Evolutionary conservation across 2,329 filamentous ascomycete species (phyloP), one percentile per base, ranked within the genome.

Genomic region (Colletotrichum tabaci): DNA sequence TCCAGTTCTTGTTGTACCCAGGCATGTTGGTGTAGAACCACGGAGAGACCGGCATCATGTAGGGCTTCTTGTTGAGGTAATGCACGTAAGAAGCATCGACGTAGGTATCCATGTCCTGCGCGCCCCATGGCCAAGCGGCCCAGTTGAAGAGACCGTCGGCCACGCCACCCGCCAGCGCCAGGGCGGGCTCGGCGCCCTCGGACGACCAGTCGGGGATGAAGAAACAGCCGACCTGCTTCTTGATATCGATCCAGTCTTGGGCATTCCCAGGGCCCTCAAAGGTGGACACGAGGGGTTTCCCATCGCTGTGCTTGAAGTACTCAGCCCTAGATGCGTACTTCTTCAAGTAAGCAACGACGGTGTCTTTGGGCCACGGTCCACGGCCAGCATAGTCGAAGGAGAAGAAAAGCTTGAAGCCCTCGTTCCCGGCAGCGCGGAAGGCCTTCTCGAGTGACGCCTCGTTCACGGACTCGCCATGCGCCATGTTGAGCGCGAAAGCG

Each of bases 11-110:
- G 74, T 79, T 81, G 72, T 83, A 87, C 9, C 82, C 80, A 0
- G 87, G 85, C 5, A 90, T 80, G 66, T 89, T 87, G 53, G 89
- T 90, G 78, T 86, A 90, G 77, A 90, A 90, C 87, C 87, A 89
- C 0, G 88, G 87, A 0, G 85, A 86, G 15, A 88, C 84, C 3
- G 86, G 83, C 85, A 88, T 88, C 84, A 89, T 88, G 68, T 80
- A 82, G 0, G 77, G 67, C 67, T 89, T 87, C 50, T 89, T 89
- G 77, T 85, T 89, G 77, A 77, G 47, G 15, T 47, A 56, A 1
- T 66, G 9, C 12, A 23, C 13, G 46, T 76, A 77, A 1, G 67
- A 74, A 18, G 72, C 73, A 26, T 77, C 76, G 13, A 57, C 49
- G 23, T 68, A 73, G 15, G 73, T 77, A 7, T 61, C 53, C 66